Evolutionary conservation across 306 rosid genomes (phyloP).

Genomic region (Spatholobus suberectus): DNA sequence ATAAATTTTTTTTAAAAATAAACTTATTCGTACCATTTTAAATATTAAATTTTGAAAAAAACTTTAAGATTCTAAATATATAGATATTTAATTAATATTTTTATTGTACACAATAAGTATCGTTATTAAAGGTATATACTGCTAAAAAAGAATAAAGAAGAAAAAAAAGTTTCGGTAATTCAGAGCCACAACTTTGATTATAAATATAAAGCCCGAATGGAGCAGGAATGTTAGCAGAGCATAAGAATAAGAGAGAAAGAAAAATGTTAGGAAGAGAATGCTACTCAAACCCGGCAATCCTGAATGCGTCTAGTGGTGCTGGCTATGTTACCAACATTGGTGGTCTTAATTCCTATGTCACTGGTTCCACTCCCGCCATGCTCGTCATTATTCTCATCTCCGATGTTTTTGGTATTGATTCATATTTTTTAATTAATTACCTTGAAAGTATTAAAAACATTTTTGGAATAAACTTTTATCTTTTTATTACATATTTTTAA

Average conservation of each 20-base stretch:
- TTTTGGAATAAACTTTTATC: no score
- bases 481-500: no score
- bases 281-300: slow-evolving; percentile 60
- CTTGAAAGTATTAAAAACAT: not conserved
- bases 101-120: no score
- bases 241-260: not conserved
- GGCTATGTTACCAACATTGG: slow-evolving; percentile 59
- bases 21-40: no score
- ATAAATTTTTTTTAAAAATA: no score
- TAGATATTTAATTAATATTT: no score
- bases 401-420: slow-evolving; percentile 58
- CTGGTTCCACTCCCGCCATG: slow-evolving; percentile 53
- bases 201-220: not conserved
- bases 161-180: not conserved
- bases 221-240: not conserved
- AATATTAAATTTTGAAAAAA: no score
- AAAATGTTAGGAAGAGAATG: slow-evolving; percentile 58
- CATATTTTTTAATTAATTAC: not conserved
- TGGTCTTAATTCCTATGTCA: slow-evolving; percentile 55
- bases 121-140: no score
- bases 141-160: no score
- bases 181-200: not conserved
- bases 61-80: no score
- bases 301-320: slow-evolving; percentile 52
- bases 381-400: slow-evolving; percentile 52